A percentile compares a stretch with the other conserved stretches of the same genome.
Evolutionary conservation across 2,329 filamentous ascomycete genomes (phyloP).

Genomic region (Aureobasidium sp.): DNA sequence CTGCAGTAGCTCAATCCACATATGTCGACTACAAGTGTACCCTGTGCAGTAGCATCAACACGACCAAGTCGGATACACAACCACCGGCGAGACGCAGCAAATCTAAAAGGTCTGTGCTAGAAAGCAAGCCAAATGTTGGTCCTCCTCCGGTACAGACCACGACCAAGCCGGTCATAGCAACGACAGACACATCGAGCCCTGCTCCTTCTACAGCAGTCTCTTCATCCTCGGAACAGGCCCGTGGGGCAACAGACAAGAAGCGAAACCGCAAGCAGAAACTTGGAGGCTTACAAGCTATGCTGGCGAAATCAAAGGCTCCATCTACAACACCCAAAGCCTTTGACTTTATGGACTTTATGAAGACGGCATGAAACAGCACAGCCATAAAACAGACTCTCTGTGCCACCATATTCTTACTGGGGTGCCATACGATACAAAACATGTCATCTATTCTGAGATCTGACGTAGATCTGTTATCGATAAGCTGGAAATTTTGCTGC

Average conservation of each 20-base stretch:
- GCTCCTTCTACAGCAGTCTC: neutral
- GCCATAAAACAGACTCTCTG: neutral
- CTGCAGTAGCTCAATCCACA: neutral
- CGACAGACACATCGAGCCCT: neutral
- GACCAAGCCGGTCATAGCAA: neutral
- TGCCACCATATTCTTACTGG: neutral
- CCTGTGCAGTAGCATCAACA: neutral
- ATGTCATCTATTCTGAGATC: neutral
- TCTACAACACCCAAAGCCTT: slow-evolving; percentile 30
- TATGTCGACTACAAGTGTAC: slow-evolving; percentile 6
- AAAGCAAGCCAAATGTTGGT: neutral
- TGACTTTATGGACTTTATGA: slow-evolving; percentile 49
- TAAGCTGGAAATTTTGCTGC: slow-evolving; percentile 7
- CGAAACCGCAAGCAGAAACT: slow-evolving; percentile 49
- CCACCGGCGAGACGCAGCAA: neutral
- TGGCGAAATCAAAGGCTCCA: slow-evolving; percentile 41
- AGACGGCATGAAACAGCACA: slow-evolving; percentile 24
- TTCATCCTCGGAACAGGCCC: neutral
- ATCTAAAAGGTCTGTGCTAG: neutral
- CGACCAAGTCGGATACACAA: neutral
- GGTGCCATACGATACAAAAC: neutral
- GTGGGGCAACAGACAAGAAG: slow-evolving; percentile 34
- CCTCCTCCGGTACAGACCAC: too few species aligned
- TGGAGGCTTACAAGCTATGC: slow-evolving; percentile 46
- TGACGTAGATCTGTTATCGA: neutral